phyloP scores from a whole-genome alignment of 2,329 filamentous ascomycete species.

The Calonectria naviculata region DNA sequence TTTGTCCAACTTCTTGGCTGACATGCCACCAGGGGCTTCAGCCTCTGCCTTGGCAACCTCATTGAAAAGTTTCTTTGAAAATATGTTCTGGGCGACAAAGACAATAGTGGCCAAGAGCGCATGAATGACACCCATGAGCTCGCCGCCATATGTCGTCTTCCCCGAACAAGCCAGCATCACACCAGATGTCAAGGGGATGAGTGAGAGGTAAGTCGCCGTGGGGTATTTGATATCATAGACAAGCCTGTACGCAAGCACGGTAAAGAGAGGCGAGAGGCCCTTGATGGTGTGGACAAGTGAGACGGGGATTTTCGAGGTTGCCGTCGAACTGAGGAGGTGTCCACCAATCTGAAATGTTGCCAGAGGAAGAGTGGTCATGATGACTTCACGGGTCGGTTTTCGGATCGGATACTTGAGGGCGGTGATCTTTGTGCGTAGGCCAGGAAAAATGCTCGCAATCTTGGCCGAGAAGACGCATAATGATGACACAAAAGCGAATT shows the following conservation, averaged over 20 bases:
- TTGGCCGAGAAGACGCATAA: constrained; percentile 87
- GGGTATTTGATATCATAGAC: constrained; percentile 92
- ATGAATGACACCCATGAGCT: constrained; percentile 89
- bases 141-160: constrained; percentile 79
- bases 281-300: constrained; percentile 99
- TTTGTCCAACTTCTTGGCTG: constrained; percentile 89
- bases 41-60: constrained; percentile 88
- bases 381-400: constrained; percentile 81
- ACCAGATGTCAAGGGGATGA: constrained; percentile 92
- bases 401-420: constrained; percentile 88
- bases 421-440: constrained; percentile 77
- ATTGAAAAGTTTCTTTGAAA: constrained; percentile 98
- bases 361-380: constrained; percentile 88
- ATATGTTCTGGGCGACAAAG: constrained; percentile 98
- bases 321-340: constrained; percentile 92
- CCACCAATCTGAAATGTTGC: constrained; percentile 94
- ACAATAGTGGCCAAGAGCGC: constrained; percentile 91
- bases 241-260: constrained; percentile 90
- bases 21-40: constrained; percentile 68
- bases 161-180: constrained; percentile 97
- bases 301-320: constrained; percentile 94
- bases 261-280: constrained; percentile 94
- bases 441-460: constrained; percentile 78
- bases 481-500: constrained; percentile 92
- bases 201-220: constrained; percentile 84